Evolutionary conservation across 2,329 filamentous ascomycete genomes (phyloP), one percentile per base, ranked within the genome.

Genomic region (Coniella lustricola): DNA sequence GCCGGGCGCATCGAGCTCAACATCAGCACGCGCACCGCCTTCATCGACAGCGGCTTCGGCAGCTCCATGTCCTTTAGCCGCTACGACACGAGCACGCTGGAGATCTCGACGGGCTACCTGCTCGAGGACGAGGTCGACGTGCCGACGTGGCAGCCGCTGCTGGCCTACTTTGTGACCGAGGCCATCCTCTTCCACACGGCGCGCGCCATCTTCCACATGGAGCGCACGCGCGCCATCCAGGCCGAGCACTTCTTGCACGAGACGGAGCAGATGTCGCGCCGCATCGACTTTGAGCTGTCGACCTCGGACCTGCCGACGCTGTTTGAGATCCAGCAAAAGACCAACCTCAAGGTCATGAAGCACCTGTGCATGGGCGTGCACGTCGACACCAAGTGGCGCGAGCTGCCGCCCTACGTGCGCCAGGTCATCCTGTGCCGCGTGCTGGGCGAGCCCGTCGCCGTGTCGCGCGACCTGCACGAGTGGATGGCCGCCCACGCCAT

Each of bases 111-210:
- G 3, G 60, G 60, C 2, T 53, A 60, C n/a, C 51, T 64, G 13
- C 55, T 59, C 1, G 54, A 60, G 13, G 49, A 56, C 3, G 62
- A 64, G 39, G 46, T 60, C 9, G 54, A 48, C 1, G 36, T 55
- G 14, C 40, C 57, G 1, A 55, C 59, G 0, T 63, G 62, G 62
- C 53, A 60, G 34, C 54, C 56, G 7, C 53, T 61, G 2, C 44
- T 54, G 13, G 54, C 54, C 1, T 50, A 53, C 17, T 51, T 57
- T 32, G 51, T 50, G 18, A 53, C 63, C 4, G 65, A 67, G 50
- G 60, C 59, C 4, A 55, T 67, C n/a, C 50, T 68, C 3, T 65
- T 67, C 48, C 64, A 67, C 45, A 58, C 59, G 4, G 58, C 63
- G 3, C 57, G 62, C 8, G 57, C 59, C 3, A 55, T 60, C 17